Percentiles rank a stretch among this genome's conserved stretches.
Evolutionary conservation across 176 grass and related monocot species (phyloP).

Genomic region (Eleusine indica): DNA sequence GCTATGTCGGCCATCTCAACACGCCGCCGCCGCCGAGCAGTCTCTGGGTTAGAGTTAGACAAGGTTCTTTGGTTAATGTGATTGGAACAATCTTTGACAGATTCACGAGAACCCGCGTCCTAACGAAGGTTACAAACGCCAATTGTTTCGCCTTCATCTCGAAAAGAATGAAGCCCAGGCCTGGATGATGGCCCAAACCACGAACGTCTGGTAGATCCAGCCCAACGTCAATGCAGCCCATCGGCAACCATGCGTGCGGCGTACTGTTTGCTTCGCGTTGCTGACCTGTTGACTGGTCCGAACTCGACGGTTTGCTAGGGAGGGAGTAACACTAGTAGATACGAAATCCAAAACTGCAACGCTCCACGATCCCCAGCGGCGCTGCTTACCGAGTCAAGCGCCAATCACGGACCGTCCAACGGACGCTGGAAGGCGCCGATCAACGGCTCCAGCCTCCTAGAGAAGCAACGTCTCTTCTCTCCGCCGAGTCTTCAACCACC

Average conservation of each 20-base stretch:
- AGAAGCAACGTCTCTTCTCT: slow-evolving; percentile 30
- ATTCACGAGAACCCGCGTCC: background rate
- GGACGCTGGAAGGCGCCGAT: background rate
- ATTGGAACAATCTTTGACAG: slow-evolving; percentile 11
- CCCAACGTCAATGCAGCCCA: background rate
- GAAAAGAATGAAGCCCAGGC: background rate
- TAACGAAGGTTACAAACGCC: accelerated
- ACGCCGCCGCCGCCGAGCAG: slow-evolving; percentile 22
- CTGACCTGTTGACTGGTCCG: background rate
- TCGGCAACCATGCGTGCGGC: background rate
- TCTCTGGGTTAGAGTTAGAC: slow-evolving; percentile 2
- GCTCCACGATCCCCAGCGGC: background rate
- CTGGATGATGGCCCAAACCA: background rate
- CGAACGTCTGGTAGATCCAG: background rate
- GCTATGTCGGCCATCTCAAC: slow-evolving; percentile 48
- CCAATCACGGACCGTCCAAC: slow-evolving; percentile 20
- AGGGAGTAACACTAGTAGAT: background rate
- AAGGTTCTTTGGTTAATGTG: slow-evolving; percentile 27
- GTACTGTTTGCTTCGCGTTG: background rate
- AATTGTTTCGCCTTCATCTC: accelerated
- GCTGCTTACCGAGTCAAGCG: slow-evolving; percentile 22
- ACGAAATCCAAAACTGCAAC: background rate
- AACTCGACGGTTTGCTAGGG: background rate
- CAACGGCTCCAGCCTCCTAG: background rate
- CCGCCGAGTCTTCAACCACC: background rate